Evolutionary conservation across 768 basidiomycete genomes (phyloP).

Genomic region (Pisolithus albus): DNA sequence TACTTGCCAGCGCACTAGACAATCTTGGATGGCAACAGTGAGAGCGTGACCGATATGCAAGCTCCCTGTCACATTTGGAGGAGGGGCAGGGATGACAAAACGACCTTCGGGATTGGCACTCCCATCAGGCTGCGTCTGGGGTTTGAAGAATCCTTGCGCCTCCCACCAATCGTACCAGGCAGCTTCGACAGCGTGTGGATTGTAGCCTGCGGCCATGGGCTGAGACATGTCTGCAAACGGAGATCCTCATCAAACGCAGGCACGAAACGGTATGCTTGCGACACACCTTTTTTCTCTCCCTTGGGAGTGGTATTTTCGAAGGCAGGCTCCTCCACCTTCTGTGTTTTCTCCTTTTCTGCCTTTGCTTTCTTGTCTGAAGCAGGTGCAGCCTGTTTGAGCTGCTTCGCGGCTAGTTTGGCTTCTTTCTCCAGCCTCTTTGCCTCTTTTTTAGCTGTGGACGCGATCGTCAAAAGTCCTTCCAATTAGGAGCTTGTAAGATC

Average conservation of each 20-base stretch:
- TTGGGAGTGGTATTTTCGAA: constrained; percentile 86
- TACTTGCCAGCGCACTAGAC: constrained; percentile 77
- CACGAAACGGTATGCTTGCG: neutral
- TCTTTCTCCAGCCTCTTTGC: constrained; percentile 77
- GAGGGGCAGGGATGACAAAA: constrained; percentile 87
- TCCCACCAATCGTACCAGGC: constrained; percentile 99
- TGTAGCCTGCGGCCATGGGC: constrained; percentile 90
- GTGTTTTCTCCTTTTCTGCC: constrained; percentile 68
- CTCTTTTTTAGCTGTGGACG: constrained; percentile 66
- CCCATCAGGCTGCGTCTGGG: constrained; percentile 53
- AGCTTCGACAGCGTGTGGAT: constrained; percentile 89
- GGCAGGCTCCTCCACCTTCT: constrained; percentile 59
- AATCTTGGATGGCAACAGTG: constrained; percentile 87
- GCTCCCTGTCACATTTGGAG: constrained; percentile 94
- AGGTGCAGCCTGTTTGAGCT: constrained; percentile 33
- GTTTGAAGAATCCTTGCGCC: constrained; percentile 83
- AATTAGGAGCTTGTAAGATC: neutral
- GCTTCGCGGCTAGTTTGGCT: constrained; percentile 69
- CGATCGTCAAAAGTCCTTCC: neutral
- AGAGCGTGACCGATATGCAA: constrained; percentile 95
- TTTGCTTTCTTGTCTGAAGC: constrained; percentile 65
- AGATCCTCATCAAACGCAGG: neutral
- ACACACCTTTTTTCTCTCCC: constrained; percentile 89
- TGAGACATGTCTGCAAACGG: constrained; percentile 61
- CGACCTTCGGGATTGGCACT: constrained; percentile 53